Evolutionary conservation across 1,284 basidiomycete species (phyloP).

Genomic region (Sporisorium exsertum): DNA sequence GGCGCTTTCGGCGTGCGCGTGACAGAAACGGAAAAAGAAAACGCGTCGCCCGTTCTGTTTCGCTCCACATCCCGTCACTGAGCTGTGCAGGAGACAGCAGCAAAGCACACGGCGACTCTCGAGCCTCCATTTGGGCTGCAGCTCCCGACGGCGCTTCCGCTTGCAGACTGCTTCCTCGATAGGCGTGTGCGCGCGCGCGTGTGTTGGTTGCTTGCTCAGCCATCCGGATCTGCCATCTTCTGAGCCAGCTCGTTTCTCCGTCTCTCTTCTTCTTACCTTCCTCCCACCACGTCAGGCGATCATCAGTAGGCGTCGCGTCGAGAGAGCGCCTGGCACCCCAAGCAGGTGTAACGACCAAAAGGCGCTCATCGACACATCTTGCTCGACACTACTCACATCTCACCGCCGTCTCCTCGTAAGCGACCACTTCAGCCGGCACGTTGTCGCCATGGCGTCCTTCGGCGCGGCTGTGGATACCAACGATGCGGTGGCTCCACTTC

Average conservation of each 20-base stretch:
- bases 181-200: too few relatives aligned
- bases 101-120: background rate
- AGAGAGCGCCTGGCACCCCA: background rate
- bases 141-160: background rate
- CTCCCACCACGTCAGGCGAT: background rate
- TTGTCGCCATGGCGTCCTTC: conserved; percentile 11
- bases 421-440: too few relatives aligned
- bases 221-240: too few relatives aligned
- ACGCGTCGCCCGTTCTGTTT: conserved; percentile 3
- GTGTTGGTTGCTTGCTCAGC: too few relatives aligned
- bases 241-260: background rate
- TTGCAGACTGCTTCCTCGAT: background rate
- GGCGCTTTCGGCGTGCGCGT: background rate
- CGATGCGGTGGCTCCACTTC: conserved; percentile 26
- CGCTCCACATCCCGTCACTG: conserved; percentile 7
- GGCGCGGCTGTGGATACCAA: conserved; percentile 12
- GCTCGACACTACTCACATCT: background rate
- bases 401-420: background rate
- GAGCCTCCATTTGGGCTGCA: background rate
- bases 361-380: background rate
- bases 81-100: background rate
- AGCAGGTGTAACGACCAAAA: background rate
- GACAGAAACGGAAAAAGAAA: background rate
- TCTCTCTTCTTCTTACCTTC: background rate
- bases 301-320: background rate